phyloP scores from a whole-genome alignment of 2,329 filamentous ascomycete genomes.

The Colletotrichum tamarilloi region DNA sequence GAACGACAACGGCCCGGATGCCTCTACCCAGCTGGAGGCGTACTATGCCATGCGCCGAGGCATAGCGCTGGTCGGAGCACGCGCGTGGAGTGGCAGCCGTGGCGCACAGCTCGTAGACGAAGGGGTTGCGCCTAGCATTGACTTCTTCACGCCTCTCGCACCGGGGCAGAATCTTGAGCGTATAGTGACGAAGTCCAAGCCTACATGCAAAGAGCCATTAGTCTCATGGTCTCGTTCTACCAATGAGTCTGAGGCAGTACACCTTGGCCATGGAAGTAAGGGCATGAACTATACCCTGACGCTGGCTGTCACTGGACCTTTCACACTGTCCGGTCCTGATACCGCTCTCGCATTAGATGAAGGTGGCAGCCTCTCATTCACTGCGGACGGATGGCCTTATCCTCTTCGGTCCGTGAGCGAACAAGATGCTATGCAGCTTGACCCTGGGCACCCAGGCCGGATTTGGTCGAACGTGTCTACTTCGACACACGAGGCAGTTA shows the following conservation, averaged over 20 bases:
- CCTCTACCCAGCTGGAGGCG: constrained; percentile 58
- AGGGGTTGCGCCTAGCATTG: constrained; percentile 47
- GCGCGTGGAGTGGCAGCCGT: constrained; percentile 54
- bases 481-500: constrained; percentile 56
- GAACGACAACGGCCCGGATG: constrained; percentile 61
- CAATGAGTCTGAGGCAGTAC: constrained; percentile 16
- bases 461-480: constrained; percentile 62
- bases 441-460: constrained; percentile 58
- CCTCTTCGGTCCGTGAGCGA: constrained; percentile 58
- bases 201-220: constrained; percentile 37
- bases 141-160: constrained; percentile 48
- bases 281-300: constrained; percentile 57
- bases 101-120: constrained; percentile 45
- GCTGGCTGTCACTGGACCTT: constrained; percentile 40
- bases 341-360: neutral
- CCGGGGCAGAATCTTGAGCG: constrained; percentile 59
- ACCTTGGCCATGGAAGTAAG: constrained; percentile 51
- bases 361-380: neutral
- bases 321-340: constrained; percentile 13
- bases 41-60: constrained; percentile 58
- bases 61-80: constrained; percentile 52
- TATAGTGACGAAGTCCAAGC: constrained; percentile 28
- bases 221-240: constrained; percentile 45
- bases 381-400: constrained; percentile 52
- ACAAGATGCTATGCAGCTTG: constrained; percentile 57